phyloP scores from a whole-genome alignment of 495 filamentous ascomycete genomes.

The Penicillium fimorum region DNA sequence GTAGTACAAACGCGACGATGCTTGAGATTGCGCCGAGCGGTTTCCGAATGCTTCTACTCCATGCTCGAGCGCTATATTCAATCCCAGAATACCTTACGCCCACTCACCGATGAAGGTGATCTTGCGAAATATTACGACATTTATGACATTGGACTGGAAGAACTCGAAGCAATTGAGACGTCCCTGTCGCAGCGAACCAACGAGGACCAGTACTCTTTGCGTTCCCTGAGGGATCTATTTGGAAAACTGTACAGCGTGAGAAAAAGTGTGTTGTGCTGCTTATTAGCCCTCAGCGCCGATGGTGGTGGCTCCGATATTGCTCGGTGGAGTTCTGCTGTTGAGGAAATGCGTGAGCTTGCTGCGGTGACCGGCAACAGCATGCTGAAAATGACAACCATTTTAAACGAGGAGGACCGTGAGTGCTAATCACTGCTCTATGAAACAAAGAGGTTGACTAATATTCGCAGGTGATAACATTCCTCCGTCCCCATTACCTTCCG shows the following conservation, averaged over 20 bases:
- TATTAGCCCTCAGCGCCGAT: conserved; percentile 84
- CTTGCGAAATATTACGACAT: conserved; percentile 89
- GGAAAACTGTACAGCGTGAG: conserved; percentile 76
- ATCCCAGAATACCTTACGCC: conserved; percentile 63
- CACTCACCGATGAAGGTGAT: conserved; percentile 71
- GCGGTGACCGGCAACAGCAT: conserved; percentile 51
- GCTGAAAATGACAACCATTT: conserved; percentile 61
- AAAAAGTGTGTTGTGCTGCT: conserved; percentile 79
- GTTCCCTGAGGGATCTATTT: conserved; percentile 72
- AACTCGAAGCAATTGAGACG: conserved; percentile 65
- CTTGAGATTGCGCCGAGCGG: conserved; percentile 67
- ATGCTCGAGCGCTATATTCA: conserved; percentile 69
- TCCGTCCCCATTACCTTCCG: conserved; percentile 63
- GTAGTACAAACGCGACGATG: conserved; percentile 76
- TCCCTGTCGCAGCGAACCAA: conserved; percentile 59
- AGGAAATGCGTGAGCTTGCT: conserved; percentile 67
- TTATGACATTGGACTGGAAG: conserved; percentile 80
- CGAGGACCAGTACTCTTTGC: conserved; percentile 76
- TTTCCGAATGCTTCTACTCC: conserved; percentile 65
- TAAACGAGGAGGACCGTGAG: conserved; percentile 85
- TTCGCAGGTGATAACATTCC: conserved; percentile 50
- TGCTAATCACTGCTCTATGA: conserved; percentile 12
- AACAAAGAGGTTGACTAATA: conserved; percentile 26
- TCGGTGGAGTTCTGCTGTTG: conserved; percentile 75
- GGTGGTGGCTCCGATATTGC: conserved; percentile 76